A percentile compares a stretch with the other conserved stretches of the same genome.
Evolutionary conservation across 1,139 yeast genomes (phyloP).

Genomic region (Hyphopichia buzzinii): DNA sequence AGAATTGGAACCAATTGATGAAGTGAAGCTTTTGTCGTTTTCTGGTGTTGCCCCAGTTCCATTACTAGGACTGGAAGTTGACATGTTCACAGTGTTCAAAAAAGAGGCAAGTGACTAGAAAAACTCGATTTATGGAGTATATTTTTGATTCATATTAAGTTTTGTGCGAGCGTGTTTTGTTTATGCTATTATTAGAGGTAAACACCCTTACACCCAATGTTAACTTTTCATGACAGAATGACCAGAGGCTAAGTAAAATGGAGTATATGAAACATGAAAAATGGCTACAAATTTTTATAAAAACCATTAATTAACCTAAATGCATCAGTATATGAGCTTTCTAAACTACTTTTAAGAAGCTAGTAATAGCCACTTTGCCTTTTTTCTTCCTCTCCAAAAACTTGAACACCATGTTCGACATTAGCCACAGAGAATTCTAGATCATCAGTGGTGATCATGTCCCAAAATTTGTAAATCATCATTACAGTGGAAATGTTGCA

Average conservation of each 20-base stretch:
- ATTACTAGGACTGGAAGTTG: neutral
- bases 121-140: too few relatives aligned
- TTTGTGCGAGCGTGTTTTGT: neutral
- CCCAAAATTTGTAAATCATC: constrained; percentile 98
- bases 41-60: neutral
- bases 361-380: constrained; percentile 20
- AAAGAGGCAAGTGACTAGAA: too few relatives aligned
- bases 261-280: too few relatives aligned
- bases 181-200: neutral
- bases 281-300: too few relatives aligned
- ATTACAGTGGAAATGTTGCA: constrained; percentile 79
- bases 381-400: constrained; percentile 38
- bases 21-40: neutral
- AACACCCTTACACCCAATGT: too few relatives aligned
- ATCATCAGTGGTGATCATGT: constrained; percentile 93
- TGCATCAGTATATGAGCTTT: too few relatives aligned
- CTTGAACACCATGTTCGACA: constrained; percentile 40
- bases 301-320: too few relatives aligned
- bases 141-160: neutral
- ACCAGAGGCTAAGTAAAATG: too few relatives aligned
- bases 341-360: neutral
- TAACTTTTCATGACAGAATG: too few relatives aligned
- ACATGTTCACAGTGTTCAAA: too few relatives aligned
- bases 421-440: constrained; percentile 80
- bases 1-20: neutral